phyloP scores from a whole-genome alignment of 371 early-diverging fungal species.

The Apophysomyces variabilis region DNA sequence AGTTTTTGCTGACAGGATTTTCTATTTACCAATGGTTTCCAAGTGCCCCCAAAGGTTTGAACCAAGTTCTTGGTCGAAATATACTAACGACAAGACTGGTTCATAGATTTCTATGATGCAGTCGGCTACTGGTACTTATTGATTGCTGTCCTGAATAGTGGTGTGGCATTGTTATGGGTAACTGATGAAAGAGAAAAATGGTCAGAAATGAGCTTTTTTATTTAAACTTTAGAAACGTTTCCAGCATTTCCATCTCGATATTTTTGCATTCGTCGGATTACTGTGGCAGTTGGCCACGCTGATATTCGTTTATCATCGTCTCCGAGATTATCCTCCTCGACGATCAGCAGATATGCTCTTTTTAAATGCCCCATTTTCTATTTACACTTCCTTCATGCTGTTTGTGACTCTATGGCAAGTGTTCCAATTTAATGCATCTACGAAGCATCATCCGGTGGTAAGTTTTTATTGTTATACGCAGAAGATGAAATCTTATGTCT shows the following conservation, averaged over 20 bases:
- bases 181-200: not conserved
- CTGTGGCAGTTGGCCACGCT: slow-evolving; percentile 51
- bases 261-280: slow-evolving; percentile 46
- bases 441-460: slow-evolving; percentile 41
- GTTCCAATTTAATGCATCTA: slow-evolving; percentile 38
- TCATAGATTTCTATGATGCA: slow-evolving; percentile 40
- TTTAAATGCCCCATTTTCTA: slow-evolving; percentile 54
- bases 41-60: slow-evolving; percentile 50
- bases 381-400: slow-evolving; percentile 42
- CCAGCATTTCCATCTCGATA: slow-evolving; percentile 38
- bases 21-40: slow-evolving; percentile 55
- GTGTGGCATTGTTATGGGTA: slow-evolving; percentile 43
- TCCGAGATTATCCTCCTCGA: slow-evolving; percentile 52
- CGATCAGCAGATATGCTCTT: slow-evolving; percentile 39
- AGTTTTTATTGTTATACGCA: slow-evolving; percentile 5
- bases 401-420: slow-evolving; percentile 42
- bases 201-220: not conserved
- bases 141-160: slow-evolving; percentile 39
- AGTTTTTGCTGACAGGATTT: slow-evolving; percentile 46
- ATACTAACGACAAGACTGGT: not conserved
- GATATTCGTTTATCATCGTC: slow-evolving; percentile 45
- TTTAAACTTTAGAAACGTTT: not conserved
- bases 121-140: slow-evolving; percentile 52
- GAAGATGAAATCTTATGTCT: not conserved
- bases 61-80: not conserved